Percentiles rank a stretch among this genome's conserved stretches.
Conservation (phyloP, 2,329 filamentous ascomycete species). For the Mycocentrospora acerina region DNA sequence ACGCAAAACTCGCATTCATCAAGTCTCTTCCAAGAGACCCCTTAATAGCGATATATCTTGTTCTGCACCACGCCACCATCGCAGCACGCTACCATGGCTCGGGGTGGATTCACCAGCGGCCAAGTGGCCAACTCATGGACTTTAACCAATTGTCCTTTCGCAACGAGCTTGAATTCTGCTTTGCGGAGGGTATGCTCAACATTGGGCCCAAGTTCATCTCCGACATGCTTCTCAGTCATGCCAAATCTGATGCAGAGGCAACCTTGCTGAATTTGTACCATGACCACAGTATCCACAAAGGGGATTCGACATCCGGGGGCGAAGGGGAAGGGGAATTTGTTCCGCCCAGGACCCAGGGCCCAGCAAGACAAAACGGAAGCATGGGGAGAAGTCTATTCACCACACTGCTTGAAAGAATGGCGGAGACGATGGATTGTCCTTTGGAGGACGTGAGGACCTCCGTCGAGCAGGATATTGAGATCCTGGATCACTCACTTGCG, state of each 20-base stretch:
- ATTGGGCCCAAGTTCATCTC: constrained; percentile 29
- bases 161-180: constrained; percentile 32
- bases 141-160: constrained; percentile 29
- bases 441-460: constrained; percentile 21
- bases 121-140: constrained; percentile 33
- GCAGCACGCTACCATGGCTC: constrained; percentile 34
- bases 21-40: constrained; percentile 26
- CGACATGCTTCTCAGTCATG: constrained; percentile 18
- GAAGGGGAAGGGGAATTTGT: constrained; percentile 20
- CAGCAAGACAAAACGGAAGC: constrained; percentile 13
- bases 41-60: constrained; percentile 29
- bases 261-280: constrained; percentile 33
- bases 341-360: constrained; percentile 32
- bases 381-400: constrained; percentile 22
- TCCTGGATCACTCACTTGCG: constrained; percentile 20
- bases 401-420: constrained; percentile 28
- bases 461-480: constrained; percentile 21
- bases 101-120: constrained; percentile 35
- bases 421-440: constrained; percentile 16
- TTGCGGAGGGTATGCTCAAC: constrained; percentile 28
- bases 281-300: constrained; percentile 27
- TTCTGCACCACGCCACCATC: constrained; percentile 26
- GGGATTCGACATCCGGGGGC: constrained; percentile 26
- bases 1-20: constrained; percentile 20
- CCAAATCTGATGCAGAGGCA: constrained; percentile 13